phyloP scores from a whole-genome alignment of 169 alveolate species.

The Plasmodium knowlesi region DNA sequence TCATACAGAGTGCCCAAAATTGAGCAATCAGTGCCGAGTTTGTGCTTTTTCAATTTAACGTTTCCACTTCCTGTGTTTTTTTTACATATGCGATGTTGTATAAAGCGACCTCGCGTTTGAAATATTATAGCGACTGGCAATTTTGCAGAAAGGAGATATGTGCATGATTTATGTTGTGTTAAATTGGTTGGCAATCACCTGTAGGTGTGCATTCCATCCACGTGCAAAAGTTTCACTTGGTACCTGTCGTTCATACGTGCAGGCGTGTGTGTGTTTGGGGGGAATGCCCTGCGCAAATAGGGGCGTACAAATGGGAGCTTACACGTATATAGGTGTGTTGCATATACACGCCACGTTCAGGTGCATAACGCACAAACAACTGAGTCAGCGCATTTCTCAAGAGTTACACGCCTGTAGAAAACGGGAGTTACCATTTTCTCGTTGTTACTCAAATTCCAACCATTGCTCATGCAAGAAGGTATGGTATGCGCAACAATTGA shows the following conservation, averaged over 20 bases:
- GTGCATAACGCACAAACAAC: not conserved
- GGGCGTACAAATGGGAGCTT: not conserved
- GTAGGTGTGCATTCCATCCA: not conserved
- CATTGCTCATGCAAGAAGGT: not conserved
- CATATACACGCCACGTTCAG: not conserved
- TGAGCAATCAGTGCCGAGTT: not conserved
- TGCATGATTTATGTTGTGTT: not conserved
- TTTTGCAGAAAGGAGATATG: not conserved
- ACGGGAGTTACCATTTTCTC: not conserved
- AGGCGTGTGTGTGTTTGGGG: not conserved
- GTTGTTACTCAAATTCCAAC: not conserved
- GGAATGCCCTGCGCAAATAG: not conserved
- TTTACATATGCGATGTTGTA: not conserved
- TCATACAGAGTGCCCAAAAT: not conserved
- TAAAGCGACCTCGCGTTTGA: not conserved
- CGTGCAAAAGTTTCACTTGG: not conserved
- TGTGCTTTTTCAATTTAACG: not conserved
- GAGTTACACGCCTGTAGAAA: not conserved
- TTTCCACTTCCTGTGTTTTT: not conserved
- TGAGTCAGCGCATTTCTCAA: not conserved
- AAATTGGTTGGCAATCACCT: not conserved
- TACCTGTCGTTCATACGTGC: not conserved
- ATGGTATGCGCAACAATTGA: not conserved
- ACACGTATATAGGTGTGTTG: not conserved
- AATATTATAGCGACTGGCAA: not conserved